Evolutionary conservation across 2,329 filamentous ascomycete genomes (phyloP).

Genomic region (Xylariales sp.): DNA sequence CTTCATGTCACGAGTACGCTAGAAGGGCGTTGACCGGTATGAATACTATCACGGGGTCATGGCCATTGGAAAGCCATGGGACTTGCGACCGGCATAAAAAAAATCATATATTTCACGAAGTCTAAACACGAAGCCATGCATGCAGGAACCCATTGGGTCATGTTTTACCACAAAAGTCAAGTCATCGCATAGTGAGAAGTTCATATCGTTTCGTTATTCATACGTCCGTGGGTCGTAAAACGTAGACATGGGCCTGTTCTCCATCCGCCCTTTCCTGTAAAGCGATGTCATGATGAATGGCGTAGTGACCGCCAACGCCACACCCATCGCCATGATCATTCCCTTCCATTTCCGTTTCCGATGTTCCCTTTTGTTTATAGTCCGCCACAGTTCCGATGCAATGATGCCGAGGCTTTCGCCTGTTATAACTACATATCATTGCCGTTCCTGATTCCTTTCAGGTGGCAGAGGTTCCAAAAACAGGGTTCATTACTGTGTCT

Average conservation of each 20-base stretch:
- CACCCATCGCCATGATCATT: neutral
- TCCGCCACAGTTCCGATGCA: slow-evolving; percentile 4
- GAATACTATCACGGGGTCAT: no score
- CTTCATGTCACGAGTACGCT: no score
- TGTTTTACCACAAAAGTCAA: no score
- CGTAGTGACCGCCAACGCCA: slow-evolving; percentile 4
- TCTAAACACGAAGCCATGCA: no score
- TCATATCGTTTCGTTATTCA: slow-evolving; percentile 30
- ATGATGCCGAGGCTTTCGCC: slow-evolving; percentile 5
- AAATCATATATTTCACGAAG: no score
- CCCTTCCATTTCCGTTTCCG: neutral
- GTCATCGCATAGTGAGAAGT: slow-evolving; percentile 2
- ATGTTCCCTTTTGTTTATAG: slow-evolving; percentile 2
- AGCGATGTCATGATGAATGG: neutral
- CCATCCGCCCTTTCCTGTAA: slow-evolving; percentile 8
- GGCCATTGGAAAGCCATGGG: no score
- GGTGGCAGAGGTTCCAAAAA: slow-evolving; percentile 5
- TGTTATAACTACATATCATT: slow-evolving; percentile 7
- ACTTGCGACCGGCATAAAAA: no score
- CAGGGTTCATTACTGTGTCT: no score
- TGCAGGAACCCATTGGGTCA: no score
- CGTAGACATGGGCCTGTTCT: slow-evolving; percentile 14
- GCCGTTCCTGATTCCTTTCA: slow-evolving; percentile 1
- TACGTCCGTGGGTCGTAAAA: slow-evolving; percentile 25
- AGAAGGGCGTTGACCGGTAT: no score